These are phyloP conservation scores for Echites panduratus DNA, from an alignment of 257 asterid genomes.

Conservation along the genomic window DNA sequence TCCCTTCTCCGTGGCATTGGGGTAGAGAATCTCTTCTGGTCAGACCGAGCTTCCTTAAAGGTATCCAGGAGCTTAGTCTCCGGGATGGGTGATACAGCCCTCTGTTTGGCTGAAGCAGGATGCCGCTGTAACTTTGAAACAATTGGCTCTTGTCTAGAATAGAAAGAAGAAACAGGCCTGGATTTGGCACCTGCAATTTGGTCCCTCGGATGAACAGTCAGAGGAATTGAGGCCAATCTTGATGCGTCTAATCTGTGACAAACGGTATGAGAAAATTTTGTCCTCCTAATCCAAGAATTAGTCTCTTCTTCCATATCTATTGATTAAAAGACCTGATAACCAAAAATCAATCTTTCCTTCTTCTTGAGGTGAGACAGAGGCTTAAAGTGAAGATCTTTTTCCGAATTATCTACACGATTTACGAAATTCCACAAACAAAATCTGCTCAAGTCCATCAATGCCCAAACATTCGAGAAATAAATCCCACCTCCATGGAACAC, in stretches of 20 bases:
- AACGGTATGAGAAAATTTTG: constrained; percentile 77
- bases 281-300: constrained; percentile 83
- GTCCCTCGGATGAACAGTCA: constrained; percentile 31
- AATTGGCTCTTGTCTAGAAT: constrained; percentile 33
- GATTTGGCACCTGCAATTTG: constrained; percentile 29
- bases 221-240: constrained; percentile 43
- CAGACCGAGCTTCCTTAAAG: constrained; percentile 67
- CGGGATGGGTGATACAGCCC: constrained; percentile 74
- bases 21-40: constrained; percentile 42
- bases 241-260: constrained; percentile 72
- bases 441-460: constrained; percentile 33
- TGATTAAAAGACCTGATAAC: constrained; percentile 19
- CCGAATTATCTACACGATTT: constrained; percentile 11
- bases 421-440: constrained; percentile 19
- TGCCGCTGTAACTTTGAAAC: constrained; percentile 37
- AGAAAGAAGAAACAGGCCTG: constrained; percentile 20
- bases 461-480: constrained; percentile 30
- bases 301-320: constrained; percentile 67
- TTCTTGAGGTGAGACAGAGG: constrained; percentile 24
- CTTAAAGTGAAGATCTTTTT: constrained; percentile 29
- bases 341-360: constrained; percentile 13
- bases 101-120: constrained; percentile 38
- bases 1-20: constrained; percentile 26
- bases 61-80: constrained; percentile 55
- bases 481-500: constrained; percentile 30